Evolutionary conservation across 345 rosid species (phyloP).

Genomic region (Jatropha curcas): DNA sequence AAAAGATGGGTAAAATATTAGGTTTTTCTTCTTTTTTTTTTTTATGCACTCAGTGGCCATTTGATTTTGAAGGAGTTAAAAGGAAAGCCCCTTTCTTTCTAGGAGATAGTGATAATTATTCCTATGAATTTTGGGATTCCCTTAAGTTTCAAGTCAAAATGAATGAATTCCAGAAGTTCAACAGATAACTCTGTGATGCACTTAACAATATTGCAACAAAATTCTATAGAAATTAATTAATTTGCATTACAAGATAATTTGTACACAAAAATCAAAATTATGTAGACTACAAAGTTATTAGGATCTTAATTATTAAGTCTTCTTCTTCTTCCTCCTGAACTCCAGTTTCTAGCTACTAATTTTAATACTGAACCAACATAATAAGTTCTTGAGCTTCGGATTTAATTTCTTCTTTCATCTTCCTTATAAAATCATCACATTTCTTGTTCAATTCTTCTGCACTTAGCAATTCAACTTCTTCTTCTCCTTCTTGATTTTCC

Average conservation of each 20-base stretch:
- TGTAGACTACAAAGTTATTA: too few species aligned
- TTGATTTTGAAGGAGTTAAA: neutral
- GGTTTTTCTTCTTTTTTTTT: too few species aligned
- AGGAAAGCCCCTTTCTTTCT: neutral
- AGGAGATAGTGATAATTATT: neutral
- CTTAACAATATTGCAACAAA: neutral
- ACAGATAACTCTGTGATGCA: neutral
- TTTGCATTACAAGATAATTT: neutral
- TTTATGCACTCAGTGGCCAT: too few species aligned
- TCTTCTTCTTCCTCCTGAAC: neutral
- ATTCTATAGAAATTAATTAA: neutral
- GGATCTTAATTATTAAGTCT: neutral
- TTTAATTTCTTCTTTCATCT: conserved; percentile 46
- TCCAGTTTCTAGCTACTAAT: too few species aligned
- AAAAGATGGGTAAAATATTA: too few species aligned
- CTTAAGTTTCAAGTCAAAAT: neutral
- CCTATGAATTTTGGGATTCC: neutral
- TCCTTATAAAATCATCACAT: conserved; percentile 71
- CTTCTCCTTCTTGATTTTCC: conserved; percentile 18
- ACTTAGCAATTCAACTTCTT: conserved; percentile 32
- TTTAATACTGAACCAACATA: conserved; percentile 13
- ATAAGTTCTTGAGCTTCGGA: conserved; percentile 26
- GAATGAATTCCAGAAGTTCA: neutral
- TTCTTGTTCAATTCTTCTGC: conserved; percentile 63
- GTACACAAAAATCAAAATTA: neutral